These are phyloP conservation scores for Striga hermonthica DNA, from an alignment of 305 asterid species.

Conservation along the genomic window DNA sequence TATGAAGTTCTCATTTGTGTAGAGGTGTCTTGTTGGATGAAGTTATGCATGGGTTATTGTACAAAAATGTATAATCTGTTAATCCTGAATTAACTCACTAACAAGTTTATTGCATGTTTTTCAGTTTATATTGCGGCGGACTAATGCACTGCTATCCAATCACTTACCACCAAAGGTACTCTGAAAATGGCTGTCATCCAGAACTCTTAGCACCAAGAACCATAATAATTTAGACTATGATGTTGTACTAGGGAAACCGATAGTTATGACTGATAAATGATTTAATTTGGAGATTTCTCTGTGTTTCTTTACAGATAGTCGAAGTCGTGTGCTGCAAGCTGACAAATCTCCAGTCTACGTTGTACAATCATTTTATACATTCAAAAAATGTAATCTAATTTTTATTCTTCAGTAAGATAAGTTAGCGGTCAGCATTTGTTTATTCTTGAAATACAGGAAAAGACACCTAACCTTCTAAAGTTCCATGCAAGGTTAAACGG, in stretches of 20 bases:
- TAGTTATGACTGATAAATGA: conserved; percentile 14
- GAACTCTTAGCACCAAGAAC: conserved; percentile 6
- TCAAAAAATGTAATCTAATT: conserved; percentile 75
- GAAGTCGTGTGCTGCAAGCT: conserved; percentile 98
- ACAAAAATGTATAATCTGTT: conserved; percentile 19
- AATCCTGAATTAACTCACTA: conserved; percentile 23
- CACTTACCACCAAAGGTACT: conserved; percentile 99
- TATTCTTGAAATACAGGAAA: conserved; percentile 22
- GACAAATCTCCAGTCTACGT: conserved; percentile 75
- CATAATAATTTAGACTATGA: not conserved
- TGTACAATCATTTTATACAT: conserved; percentile 90
- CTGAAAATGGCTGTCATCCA: conserved; percentile 11
- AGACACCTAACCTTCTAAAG: conserved; percentile 30
- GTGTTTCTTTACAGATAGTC: conserved; percentile 55
- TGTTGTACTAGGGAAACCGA: conserved; percentile 5
- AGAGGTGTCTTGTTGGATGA: conserved; percentile 19
- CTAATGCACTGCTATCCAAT: conserved; percentile 82
- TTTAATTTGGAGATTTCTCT: conserved; percentile 19
- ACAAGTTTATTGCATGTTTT: conserved; percentile 33
- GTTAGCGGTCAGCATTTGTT: conserved; percentile 26
- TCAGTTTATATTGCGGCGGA: conserved; percentile 97
- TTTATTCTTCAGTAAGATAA: conserved; percentile 3
- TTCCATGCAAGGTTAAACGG: conserved; percentile 65
- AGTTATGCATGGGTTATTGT: conserved; percentile 19
- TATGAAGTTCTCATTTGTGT: conserved; percentile 24